phyloP scores from a whole-genome alignment of 202 grass and related monocot species.

The Setaria italica region DNA sequence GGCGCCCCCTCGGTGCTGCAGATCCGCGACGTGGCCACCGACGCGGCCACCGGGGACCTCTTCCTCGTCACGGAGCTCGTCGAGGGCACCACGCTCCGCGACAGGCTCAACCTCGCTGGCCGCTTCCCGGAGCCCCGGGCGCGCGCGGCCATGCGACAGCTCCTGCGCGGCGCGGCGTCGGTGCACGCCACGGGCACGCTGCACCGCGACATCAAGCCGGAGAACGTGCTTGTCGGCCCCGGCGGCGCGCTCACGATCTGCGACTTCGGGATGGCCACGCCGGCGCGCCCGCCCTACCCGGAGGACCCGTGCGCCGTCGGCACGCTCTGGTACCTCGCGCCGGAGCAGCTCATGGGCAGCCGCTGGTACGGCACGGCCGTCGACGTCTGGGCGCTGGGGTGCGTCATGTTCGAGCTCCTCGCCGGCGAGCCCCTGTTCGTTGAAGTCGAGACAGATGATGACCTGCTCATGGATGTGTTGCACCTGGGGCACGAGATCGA shows the following conservation, averaged over 20 bases:
- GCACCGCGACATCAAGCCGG: slow-evolving; percentile 52
- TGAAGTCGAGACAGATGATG: neutral
- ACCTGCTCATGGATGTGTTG: neutral
- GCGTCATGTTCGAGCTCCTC: slow-evolving; percentile 55
- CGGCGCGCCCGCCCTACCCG: neutral
- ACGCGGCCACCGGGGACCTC: neutral
- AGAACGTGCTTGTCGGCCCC: slow-evolving; percentile 51
- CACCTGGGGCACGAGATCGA: neutral
- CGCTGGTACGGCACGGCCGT: slow-evolving; percentile 32
- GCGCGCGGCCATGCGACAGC: slow-evolving; percentile 8
- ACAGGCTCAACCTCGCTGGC: neutral
- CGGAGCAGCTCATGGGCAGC: slow-evolving; percentile 38
- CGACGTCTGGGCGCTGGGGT: slow-evolving; percentile 52
- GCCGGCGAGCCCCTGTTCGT: slow-evolving; percentile 32
- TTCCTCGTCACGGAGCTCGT: slow-evolving; percentile 32
- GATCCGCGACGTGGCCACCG: slow-evolving; percentile 16
- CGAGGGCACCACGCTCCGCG: neutral
- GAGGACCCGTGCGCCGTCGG: neutral
- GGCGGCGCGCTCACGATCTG: slow-evolving; percentile 50
- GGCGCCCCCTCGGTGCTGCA: neutral
- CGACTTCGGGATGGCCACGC: slow-evolving; percentile 40
- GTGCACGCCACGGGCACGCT: slow-evolving; percentile 39
- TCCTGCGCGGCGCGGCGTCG: neutral
- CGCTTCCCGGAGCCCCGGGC: neutral
- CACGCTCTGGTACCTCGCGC: slow-evolving; percentile 42